Evolutionary conservation across 2,329 filamentous ascomycete genomes (phyloP).

Genomic region (Apiospora hydei): DNA sequence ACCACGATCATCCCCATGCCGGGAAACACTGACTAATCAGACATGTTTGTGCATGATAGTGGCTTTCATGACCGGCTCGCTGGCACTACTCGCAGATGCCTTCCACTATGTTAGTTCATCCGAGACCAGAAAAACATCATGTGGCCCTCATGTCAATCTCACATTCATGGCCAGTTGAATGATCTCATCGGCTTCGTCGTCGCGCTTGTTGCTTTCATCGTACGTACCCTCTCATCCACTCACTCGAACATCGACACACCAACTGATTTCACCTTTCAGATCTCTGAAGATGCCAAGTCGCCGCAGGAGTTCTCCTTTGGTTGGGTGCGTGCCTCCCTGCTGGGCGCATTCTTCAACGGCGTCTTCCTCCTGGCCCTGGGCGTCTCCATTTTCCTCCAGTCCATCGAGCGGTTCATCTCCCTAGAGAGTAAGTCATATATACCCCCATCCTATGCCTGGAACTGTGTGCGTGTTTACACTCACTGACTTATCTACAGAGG

Average conservation of each 20-base stretch:
- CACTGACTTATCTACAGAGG: constrained; percentile 49
- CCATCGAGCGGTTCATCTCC: constrained; percentile 72
- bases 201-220: constrained; percentile 69
- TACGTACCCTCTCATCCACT: constrained; percentile 38
- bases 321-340: constrained; percentile 77
- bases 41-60: constrained; percentile 29
- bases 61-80: constrained; percentile 64
- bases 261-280: constrained; percentile 46
- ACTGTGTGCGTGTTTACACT: neutral
- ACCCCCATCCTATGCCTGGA: neutral
- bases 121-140: neutral
- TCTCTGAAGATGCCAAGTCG: constrained; percentile 62
- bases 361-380: constrained; percentile 76
- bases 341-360: constrained; percentile 84
- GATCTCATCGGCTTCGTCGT: constrained; percentile 75
- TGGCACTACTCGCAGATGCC: constrained; percentile 78
- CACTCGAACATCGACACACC: constrained; percentile 15
- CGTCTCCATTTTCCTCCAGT: constrained; percentile 75
- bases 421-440: constrained; percentile 55
- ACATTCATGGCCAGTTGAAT: constrained; percentile 54
- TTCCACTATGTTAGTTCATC: constrained; percentile 73
- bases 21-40: neutral
- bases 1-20: constrained; percentile 2
- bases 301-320: constrained; percentile 72
- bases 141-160: neutral